Base-by-base conservation (phyloP, 1,284 basidiomycete genomes). In the Ustanciosporium gigantosporum region DNA sequence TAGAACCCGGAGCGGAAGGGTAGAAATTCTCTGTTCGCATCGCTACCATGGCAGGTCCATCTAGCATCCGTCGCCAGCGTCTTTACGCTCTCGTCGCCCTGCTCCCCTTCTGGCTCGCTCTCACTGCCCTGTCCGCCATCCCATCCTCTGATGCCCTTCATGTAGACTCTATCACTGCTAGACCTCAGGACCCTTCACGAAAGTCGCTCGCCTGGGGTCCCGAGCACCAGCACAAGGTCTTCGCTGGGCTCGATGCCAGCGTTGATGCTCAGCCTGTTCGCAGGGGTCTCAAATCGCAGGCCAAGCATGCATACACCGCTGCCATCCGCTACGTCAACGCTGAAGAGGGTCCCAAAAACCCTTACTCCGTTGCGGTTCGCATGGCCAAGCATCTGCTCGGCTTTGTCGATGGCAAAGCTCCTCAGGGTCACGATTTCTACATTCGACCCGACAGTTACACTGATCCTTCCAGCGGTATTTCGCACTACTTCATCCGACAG, bases 391-490 rank as follows among this genome's bases (percentile, higher is more conserved):
- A 58, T 29, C 51, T 59, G 22, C 52, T 66, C 16, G 52, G 49
- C n/a, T 51, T 50, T 25, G 38, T 47, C 20, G 27, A 56, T 31
- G 52, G 46, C 21, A 44, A 47, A 15, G 60, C 56, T 16, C 50
- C 61, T n/a, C 36, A 38, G 5, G 60, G 53, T 14, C 50, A 61
- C 40, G 65, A 62, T 31, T 65, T 71, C n/a, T 61, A 56, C 56
- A 49, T 71, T 17, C 48, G 66, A 16, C 53, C 55, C 25, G 69
- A 71, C 41, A 67, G 64, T n/a, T 71, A 71, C 60, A 59, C 60
- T 20, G 69, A 71, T 20, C 45, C 49, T 5, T 46, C 44, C 19
- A 62, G 62, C 31, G 69, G 67, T 17, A 55, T 71, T 35, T 61
- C 50, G 34, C 56, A 66, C 51, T 61, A 62, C 55, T 71, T 55